These are phyloP conservation scores for Lactifluus volemus DNA, from an alignment of 768 basidiomycete species.

Conservation along the genomic window DNA sequence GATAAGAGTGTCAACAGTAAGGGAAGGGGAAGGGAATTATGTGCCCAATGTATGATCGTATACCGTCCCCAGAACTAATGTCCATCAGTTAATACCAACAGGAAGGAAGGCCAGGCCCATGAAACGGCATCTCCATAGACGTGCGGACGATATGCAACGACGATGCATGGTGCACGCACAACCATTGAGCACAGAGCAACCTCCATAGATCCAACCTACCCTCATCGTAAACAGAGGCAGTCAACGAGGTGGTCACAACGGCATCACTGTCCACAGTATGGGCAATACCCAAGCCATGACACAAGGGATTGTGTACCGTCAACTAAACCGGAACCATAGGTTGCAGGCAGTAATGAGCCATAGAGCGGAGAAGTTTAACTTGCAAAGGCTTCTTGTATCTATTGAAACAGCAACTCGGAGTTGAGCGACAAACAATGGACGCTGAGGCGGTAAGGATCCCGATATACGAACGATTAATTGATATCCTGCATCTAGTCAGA, in stretches of 20 bases:
- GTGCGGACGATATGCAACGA: not conserved
- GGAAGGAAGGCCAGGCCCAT: not conserved
- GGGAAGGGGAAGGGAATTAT: not conserved
- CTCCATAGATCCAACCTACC: too few species aligned
- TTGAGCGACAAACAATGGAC: not conserved
- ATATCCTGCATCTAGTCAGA: not conserved
- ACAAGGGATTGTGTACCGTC: not conserved
- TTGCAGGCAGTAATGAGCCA: not conserved
- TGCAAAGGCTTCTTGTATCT: not conserved
- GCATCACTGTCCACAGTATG: not conserved
- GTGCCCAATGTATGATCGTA: not conserved
- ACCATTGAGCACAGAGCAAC: not conserved
- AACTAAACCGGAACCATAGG: not conserved
- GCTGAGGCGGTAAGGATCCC: not conserved
- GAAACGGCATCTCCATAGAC: not conserved
- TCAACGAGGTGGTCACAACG: not conserved
- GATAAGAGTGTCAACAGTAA: not conserved
- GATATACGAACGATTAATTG: not conserved
- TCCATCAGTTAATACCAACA: not conserved
- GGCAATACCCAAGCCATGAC: not conserved
- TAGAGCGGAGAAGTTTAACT: not conserved
- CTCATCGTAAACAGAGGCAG: not conserved
- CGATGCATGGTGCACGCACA: not conserved
- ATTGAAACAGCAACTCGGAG: not conserved
- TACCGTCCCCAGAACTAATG: not conserved